A percentile compares a stretch with the other conserved stretches of the same genome.
These are phyloP conservation scores for Phytophthora kernoviae DNA, from an alignment of 352 stramenopile species.

Conservation along the genomic window DNA sequence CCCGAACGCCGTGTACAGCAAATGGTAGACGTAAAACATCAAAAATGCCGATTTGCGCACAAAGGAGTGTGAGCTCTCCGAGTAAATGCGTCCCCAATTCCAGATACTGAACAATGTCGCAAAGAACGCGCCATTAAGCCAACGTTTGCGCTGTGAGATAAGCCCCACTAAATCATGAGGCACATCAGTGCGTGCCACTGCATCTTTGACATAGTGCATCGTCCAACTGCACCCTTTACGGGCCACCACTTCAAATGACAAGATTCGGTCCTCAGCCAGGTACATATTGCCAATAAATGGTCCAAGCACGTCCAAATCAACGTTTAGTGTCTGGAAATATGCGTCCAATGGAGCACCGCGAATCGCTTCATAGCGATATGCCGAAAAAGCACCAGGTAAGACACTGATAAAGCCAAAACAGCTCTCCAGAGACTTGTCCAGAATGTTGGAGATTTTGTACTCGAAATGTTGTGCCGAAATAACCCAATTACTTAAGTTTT, in stretches of 20 bases:
- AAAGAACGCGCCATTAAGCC: slow-evolving; percentile 89
- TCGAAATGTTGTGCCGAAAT: slow-evolving; percentile 88
- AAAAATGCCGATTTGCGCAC: slow-evolving; percentile 68
- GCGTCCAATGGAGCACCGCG: slow-evolving; percentile 74
- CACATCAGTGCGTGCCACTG: slow-evolving; percentile 83
- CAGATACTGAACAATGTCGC: slow-evolving; percentile 88
- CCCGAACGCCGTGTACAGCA: slow-evolving; percentile 69
- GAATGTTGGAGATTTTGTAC: slow-evolving; percentile 91
- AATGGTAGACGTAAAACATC: slow-evolving; percentile 82
- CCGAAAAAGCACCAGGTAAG: slow-evolving; percentile 82
- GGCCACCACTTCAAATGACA: slow-evolving; percentile 87
- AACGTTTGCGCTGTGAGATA: slow-evolving; percentile 85
- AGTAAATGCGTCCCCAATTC: slow-evolving; percentile 86
- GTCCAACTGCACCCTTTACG: slow-evolving; percentile 86
- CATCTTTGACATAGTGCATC: slow-evolving; percentile 89
- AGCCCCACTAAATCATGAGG: slow-evolving; percentile 82
- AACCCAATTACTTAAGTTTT: slow-evolving; percentile 88
- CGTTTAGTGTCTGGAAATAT: slow-evolving; percentile 88
- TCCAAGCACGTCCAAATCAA: slow-evolving; percentile 76
- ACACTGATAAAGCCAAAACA: slow-evolving; percentile 91
- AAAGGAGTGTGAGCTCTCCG: slow-evolving; percentile 79
- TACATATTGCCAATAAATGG: slow-evolving; percentile 91
- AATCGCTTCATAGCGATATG: slow-evolving; percentile 86
- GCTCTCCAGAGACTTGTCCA: slow-evolving; percentile 87
- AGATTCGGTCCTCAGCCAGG: slow-evolving; percentile 84